Evolutionary conservation across 495 filamentous ascomycete genomes (phyloP), one percentile per base, ranked within the genome.

Genomic region (Aspergillus hancockii): DNA sequence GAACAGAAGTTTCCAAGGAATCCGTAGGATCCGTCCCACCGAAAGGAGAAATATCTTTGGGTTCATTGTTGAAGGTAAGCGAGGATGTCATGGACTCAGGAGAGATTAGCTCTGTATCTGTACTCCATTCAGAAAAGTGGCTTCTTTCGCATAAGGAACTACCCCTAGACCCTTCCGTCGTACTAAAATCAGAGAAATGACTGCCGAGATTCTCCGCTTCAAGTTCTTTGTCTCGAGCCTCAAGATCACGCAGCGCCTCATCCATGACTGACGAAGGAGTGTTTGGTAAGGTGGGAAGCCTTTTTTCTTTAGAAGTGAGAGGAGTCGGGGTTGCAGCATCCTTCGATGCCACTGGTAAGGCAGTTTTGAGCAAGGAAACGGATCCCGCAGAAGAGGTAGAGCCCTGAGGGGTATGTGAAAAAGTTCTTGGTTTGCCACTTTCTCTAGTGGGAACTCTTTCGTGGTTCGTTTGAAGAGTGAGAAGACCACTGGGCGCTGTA

Each of bases 101-200:
- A 3, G 75, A 74, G 51, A 69, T 60, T 31, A 60, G 54, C 8
- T 77, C 75, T 8, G 68, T 77, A 45, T 78, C 74, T 4, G 75
- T 72, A 51, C 75, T 78, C 77, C 77, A 80, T 67, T 78, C 72
- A 0, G 77, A 80, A 54, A 80, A 80, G n/a, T 69, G 76, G 54
- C 76, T 80, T 56, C 54, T 62, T 47, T 80, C 75, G 13, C 57
- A 64, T 8, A 61, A 19, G 6, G 70, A 67, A 12, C 64, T 61
- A 4, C 67, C 64, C 21, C 60, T 63, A 22, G 73, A 74, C 10
- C 72, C 76, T 25, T 71, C 71, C 19, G 68, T 68, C 45, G 76
- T 74, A 2, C 70, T 79, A 57, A 75, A 66, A 53, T 73, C 73
- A 6, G 78, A 81, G 49, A 79, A 79, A 55, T 74, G 71, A 56